Percentiles rank a stretch among this genome's conserved stretches.
Evolutionary conservation across 345 rosid species (phyloP).

Genomic region (Eucalyptus polybractea): DNA sequence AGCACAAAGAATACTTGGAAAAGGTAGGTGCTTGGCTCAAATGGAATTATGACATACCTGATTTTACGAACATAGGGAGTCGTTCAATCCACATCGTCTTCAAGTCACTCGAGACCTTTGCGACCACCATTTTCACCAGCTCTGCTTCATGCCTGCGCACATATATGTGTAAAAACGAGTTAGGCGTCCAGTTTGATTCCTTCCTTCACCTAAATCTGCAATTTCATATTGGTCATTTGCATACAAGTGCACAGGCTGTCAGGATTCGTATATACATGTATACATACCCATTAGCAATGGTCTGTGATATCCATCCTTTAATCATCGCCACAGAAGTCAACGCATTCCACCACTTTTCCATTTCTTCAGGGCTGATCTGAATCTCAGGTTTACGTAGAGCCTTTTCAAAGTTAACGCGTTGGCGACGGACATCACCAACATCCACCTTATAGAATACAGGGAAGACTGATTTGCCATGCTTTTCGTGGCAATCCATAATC

Average conservation of each 20-base stretch:
- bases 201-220: too few species aligned
- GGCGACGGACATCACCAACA: background rate
- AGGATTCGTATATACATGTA: background rate
- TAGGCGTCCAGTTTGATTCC: too few species aligned
- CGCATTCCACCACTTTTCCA: background rate
- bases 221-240: too few species aligned
- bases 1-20: background rate
- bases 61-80: background rate
- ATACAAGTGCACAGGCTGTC: background rate
- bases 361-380: background rate
- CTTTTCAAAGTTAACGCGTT: background rate
- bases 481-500: background rate
- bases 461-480: background rate
- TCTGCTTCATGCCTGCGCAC: background rate
- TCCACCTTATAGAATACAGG: background rate
- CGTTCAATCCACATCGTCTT: background rate
- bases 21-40: background rate
- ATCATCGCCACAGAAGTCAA: background rate
- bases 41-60: background rate
- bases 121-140: background rate
- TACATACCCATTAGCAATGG: background rate
- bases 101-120: background rate
- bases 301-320: background rate
- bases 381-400: background rate
- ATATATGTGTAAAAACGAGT: background rate